phyloP scores from a whole-genome alignment of 768 basidiomycete genomes.

The Coprinellus aureogranulatus region DNA sequence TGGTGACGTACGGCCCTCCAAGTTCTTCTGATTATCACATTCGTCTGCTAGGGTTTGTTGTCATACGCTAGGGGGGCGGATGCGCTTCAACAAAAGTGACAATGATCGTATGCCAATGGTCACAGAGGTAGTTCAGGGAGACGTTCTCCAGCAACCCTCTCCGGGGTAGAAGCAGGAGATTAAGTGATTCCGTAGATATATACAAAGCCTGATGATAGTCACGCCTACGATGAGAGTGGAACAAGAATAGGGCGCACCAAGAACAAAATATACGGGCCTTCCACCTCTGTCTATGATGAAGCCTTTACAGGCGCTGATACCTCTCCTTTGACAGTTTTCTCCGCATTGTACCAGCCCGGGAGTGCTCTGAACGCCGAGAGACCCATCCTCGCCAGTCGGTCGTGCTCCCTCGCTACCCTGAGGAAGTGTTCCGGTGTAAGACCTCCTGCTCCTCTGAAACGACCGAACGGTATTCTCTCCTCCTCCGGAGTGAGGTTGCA shows the following conservation, averaged over 20 bases:
- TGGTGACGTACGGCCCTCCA: too few species aligned
- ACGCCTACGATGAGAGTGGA: neutral
- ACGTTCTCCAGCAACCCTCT: too few species aligned
- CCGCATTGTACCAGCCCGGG: neutral
- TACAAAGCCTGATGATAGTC: neutral
- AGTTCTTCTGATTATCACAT: too few species aligned
- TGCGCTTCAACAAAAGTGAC: too few species aligned
- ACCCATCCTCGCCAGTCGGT: constrained; percentile 15
- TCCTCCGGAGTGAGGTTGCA: constrained; percentile 38
- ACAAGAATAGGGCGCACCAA: neutral
- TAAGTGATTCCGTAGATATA: neutral
- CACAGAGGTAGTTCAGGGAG: too few species aligned
- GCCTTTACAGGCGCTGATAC: neutral
- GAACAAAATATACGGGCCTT: neutral
- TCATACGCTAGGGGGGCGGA: too few species aligned
- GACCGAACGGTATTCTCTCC: constrained; percentile 35
- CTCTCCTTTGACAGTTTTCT: neutral
- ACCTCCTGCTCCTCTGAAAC: constrained; percentile 36
- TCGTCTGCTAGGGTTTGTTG: too few species aligned
- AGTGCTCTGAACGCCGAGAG: constrained; percentile 3
- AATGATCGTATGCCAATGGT: too few species aligned
- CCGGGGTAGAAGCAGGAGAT: too few species aligned
- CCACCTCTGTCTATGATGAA: neutral
- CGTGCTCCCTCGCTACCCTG: constrained; percentile 33
- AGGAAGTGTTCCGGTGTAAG: constrained; percentile 45